Evolutionary conservation across 2,329 filamentous ascomycete genomes (phyloP).

Genomic region (Cladophialophora psammophila): DNA sequence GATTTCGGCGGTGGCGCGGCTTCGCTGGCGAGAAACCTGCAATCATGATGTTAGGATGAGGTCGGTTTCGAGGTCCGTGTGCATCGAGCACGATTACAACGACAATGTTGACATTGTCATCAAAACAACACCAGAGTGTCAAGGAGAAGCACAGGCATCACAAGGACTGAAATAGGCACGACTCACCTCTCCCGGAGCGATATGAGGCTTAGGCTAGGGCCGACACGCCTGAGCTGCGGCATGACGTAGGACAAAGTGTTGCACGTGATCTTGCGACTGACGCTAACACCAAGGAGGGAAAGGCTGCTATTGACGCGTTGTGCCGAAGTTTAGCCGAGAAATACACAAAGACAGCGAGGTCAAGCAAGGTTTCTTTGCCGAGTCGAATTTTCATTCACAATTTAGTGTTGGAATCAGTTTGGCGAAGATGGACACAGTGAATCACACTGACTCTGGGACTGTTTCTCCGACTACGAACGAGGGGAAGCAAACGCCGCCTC

Average conservation of each 20-base stretch:
- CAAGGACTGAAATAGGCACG: slow-evolving; percentile 9
- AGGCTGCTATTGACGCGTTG: slow-evolving; percentile 11
- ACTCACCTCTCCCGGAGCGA: slow-evolving; percentile 26
- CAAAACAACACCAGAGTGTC: slow-evolving; percentile 9
- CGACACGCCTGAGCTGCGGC: slow-evolving; percentile 3
- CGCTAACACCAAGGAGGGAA: slow-evolving; percentile 19
- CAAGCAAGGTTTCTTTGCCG: not conserved
- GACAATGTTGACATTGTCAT: slow-evolving; percentile 26
- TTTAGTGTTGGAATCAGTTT: not conserved
- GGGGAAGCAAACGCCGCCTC: slow-evolving; percentile 24
- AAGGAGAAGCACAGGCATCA: not conserved
- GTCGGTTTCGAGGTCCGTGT: not conserved
- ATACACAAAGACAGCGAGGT: not conserved
- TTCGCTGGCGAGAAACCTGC: slow-evolving; percentile 27
- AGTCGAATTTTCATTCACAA: not conserved
- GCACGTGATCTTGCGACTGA: slow-evolving; percentile 9
- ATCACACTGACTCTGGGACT: slow-evolving; percentile 6
- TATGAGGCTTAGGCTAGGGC: slow-evolving; percentile 20
- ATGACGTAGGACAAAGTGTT: slow-evolving; percentile 26
- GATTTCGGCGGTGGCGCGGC: slow-evolving; percentile 33
- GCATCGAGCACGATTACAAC: slow-evolving; percentile 28
- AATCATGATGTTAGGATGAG: slow-evolving; percentile 33
- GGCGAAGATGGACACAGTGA: slow-evolving; percentile 23
- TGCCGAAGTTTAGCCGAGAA: slow-evolving; percentile 22
- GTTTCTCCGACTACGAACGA: slow-evolving; percentile 23